These are phyloP conservation scores for Lavandula angustifolia DNA, from an alignment of 257 asterid genomes.

Conservation along the genomic window DNA sequence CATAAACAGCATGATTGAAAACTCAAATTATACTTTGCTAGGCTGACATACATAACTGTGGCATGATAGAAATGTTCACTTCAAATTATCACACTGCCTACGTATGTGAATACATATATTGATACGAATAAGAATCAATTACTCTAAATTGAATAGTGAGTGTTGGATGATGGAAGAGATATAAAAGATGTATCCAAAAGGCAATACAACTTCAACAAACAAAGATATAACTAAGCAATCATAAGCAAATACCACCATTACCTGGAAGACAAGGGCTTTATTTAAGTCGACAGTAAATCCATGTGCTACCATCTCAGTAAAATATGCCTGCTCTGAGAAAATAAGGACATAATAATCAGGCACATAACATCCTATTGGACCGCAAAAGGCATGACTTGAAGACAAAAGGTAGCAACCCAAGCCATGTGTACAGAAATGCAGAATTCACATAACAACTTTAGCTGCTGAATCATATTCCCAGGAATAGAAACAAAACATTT, in stretches of 20 bases:
- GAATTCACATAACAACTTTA: not conserved
- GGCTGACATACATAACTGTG: not conserved
- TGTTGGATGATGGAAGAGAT: not conserved
- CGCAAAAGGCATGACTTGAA: slow-evolving; percentile 4
- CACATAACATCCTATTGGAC: slow-evolving; percentile 20
- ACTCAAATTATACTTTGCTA: not conserved
- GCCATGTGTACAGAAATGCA: no score
- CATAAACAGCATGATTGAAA: slow-evolving; percentile 1
- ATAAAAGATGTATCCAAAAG: not conserved
- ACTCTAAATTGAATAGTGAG: not conserved
- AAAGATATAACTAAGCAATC: not conserved
- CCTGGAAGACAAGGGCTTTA: slow-evolving; percentile 80
- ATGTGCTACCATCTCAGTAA: slow-evolving; percentile 57
- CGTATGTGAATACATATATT: not conserved
- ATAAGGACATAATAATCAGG: slow-evolving; percentile 18
- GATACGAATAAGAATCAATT: not conserved
- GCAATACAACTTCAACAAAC: not conserved
- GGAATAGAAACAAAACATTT: not conserved
- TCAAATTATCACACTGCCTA: not conserved
- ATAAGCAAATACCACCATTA: slow-evolving; percentile 16
- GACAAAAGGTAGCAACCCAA: not conserved
- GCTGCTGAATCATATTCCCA: slow-evolving; percentile 1
- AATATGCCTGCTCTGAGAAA: slow-evolving; percentile 13
- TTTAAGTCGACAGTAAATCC: slow-evolving; percentile 64
- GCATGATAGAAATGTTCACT: not conserved